These are phyloP conservation scores for Penstemon barbatus DNA, from an alignment of 257 asterid genomes.

Conservation along the genomic window DNA sequence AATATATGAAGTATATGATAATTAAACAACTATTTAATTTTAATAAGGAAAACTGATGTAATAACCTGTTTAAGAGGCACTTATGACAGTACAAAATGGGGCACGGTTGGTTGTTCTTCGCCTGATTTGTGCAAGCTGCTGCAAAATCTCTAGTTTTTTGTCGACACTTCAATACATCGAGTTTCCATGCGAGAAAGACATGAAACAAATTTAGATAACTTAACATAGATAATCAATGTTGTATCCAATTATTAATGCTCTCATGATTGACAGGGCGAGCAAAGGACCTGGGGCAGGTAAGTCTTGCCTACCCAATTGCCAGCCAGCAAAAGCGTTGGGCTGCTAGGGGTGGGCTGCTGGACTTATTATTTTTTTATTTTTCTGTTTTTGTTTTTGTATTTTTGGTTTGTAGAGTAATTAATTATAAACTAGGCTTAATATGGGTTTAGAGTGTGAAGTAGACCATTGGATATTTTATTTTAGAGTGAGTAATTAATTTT, in stretches of 20 bases:
- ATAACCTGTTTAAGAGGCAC: conserved; percentile 83
- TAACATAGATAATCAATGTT: background rate
- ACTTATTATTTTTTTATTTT: too few relatives aligned
- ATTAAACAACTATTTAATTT: conserved; percentile 8
- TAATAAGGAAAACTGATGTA: background rate
- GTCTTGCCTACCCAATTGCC: too few relatives aligned
- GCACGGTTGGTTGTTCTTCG: conserved; percentile 53
- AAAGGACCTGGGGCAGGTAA: too few relatives aligned
- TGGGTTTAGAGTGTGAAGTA: too few relatives aligned
- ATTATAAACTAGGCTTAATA: too few relatives aligned
- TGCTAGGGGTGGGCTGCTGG: too few relatives aligned
- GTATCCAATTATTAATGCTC: background rate
- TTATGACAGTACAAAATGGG: conserved; percentile 30
- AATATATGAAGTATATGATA: background rate
- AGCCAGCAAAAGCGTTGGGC: too few relatives aligned
- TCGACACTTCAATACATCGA: conserved; percentile 39
- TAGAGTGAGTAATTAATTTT: too few relatives aligned
- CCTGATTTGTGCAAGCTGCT: conserved; percentile 57
- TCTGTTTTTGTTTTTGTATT: too few relatives aligned
- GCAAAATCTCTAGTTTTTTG: conserved; percentile 68
- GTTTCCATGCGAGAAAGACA: conserved; percentile 39
- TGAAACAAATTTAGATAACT: conserved; percentile 20
- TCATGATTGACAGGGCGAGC: too few relatives aligned
- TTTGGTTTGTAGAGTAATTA: too few relatives aligned
- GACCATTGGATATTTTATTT: too few relatives aligned